These are phyloP conservation scores for Incumbomyces lentus DNA, from an alignment of 2,329 filamentous ascomycete genomes.

Conservation along the genomic window DNA sequence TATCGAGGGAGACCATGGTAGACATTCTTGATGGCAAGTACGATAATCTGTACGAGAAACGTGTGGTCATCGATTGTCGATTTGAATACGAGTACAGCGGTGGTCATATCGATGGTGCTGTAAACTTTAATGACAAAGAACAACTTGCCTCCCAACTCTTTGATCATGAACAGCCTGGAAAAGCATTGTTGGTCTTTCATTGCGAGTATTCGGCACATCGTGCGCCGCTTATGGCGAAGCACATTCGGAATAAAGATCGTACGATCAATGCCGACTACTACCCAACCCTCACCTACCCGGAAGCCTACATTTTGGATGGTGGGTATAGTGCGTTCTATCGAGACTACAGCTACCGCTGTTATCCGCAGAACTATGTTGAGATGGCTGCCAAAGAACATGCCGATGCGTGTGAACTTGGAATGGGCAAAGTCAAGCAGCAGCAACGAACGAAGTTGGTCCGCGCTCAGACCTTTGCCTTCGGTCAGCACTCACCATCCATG, in stretches of 20 bases:
- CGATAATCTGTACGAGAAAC: constrained; percentile 63
- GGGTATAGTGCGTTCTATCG: constrained; percentile 91
- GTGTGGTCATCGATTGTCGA: constrained; percentile 86
- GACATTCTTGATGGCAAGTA: constrained; percentile 82
- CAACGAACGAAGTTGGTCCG: constrained; percentile 75
- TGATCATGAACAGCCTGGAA: constrained; percentile 50
- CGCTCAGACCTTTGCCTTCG: constrained; percentile 92
- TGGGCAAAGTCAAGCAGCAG: constrained; percentile 67
- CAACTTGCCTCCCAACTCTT: constrained; percentile 71
- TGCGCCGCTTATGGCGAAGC: constrained; percentile 90
- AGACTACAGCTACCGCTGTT: constrained; percentile 69
- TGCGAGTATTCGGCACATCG: constrained; percentile 98
- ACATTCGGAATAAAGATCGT: constrained; percentile 81
- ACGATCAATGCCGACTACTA: constrained; percentile 76
- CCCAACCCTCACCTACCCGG: constrained; percentile 82
- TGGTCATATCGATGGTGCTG: constrained; percentile 82
- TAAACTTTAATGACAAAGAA: constrained; percentile 98
- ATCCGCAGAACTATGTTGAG: constrained; percentile 89
- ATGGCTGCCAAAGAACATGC: constrained; percentile 92
- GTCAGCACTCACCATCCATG: constrained; percentile 53
- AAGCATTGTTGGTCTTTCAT: constrained; percentile 81
- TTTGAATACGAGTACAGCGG: constrained; percentile 99
- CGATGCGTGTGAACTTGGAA: constrained; percentile 83
- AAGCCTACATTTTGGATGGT: constrained; percentile 93
- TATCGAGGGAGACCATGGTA: constrained; percentile 69